Evolutionary conservation across 2,329 filamentous ascomycete genomes (phyloP), one percentile per base, ranked within the genome.

Genomic region (Diaporthe citrichinensis): DNA sequence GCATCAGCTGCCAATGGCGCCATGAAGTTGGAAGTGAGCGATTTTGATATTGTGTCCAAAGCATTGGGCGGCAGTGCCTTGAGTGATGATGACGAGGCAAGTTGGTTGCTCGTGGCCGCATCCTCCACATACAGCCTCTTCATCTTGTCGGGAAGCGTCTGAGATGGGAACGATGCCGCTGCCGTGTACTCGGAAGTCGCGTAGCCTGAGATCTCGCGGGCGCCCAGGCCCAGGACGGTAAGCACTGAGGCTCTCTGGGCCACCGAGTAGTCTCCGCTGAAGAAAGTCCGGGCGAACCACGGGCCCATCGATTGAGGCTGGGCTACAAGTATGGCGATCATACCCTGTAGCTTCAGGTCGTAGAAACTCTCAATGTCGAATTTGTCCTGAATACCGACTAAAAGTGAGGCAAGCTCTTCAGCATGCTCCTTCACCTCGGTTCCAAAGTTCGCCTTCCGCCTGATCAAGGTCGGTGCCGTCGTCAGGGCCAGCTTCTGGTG

Each of bases 201-300:
- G 78, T 94, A 91, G 0, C 97, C 96, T 2, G 95, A 95, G 14
- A 99, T 84, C 83, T 98, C 96, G 75, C 96, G 91, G 2, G 94
- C 94, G 41, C 94, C 91, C 0, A 99, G 86, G 0, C 96, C 96
- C 5, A 99, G 86, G 0, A 94, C 92, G 28, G 95, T 93, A 71
- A 99, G 92, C 51, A 98, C 89, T 0, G 94, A 91, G 10, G 94
- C 94, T 53, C 97, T 90, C 82, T 98, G 96, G 0, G 93, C 91
- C 51, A 98, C 87, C 0, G 96, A 98, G 83, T 97, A 96, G 81
- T 99, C 97, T 23, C 96, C 96, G 57, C 95, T 93, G 82, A 98
- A 98, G 82, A 97, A 97, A 0, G 94, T 93, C 74, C 92, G 92
- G 4, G 94, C 92, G 75, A 97, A 94, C 93, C 95, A 97, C 20